A percentile compares a stretch with the other conserved stretches of the same genome.
Evolutionary conservation across 352 stramenopile species (phyloP).

Genomic region (Blastocystis sp.): DNA sequence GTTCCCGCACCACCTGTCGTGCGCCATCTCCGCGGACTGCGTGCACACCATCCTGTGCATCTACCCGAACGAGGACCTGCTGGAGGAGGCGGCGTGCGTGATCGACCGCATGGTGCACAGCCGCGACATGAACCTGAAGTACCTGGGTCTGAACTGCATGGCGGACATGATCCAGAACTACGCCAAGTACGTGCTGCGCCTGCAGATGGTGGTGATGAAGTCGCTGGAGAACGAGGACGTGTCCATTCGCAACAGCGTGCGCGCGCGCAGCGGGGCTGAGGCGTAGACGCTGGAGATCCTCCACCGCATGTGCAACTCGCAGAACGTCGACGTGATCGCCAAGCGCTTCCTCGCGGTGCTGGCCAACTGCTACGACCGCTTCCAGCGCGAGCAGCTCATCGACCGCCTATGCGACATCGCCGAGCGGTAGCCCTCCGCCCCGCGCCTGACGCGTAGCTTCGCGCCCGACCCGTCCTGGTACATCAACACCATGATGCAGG

Average conservation of each 20-base stretch:
- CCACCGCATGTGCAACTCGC: constrained; percentile 64
- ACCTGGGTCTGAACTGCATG: constrained; percentile 95
- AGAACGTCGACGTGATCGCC: constrained; percentile 84
- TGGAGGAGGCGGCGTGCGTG: constrained; percentile 77
- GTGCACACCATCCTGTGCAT: constrained; percentile 95
- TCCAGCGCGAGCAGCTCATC: constrained; percentile 87
- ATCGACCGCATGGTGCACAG: constrained; percentile 89
- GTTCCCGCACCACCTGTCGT: constrained; percentile 91
- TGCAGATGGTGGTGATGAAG: constrained; percentile 94
- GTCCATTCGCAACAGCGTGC: constrained; percentile 87
- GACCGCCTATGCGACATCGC: constrained; percentile 55
- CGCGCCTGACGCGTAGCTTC: constrained; percentile 18
- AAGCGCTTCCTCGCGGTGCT: constrained; percentile 94
- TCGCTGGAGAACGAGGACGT: constrained; percentile 98
- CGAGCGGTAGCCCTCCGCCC: constrained; percentile 19
- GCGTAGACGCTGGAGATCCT: constrained; percentile 75
- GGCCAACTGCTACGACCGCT: constrained; percentile 88
- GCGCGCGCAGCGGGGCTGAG: constrained; percentile 84
- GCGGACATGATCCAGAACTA: constrained; percentile 88
- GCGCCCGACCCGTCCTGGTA: constrained; percentile 62
- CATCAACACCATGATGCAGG: constrained; percentile 64
- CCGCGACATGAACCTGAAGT: constrained; percentile 93
- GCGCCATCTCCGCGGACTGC: constrained; percentile 99
- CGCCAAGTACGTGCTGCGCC: constrained; percentile 33
- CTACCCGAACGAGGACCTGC: constrained; percentile 87